phyloP scores from a whole-genome alignment of 495 filamentous ascomycete genomes.

The Penicillium coffeae region DNA sequence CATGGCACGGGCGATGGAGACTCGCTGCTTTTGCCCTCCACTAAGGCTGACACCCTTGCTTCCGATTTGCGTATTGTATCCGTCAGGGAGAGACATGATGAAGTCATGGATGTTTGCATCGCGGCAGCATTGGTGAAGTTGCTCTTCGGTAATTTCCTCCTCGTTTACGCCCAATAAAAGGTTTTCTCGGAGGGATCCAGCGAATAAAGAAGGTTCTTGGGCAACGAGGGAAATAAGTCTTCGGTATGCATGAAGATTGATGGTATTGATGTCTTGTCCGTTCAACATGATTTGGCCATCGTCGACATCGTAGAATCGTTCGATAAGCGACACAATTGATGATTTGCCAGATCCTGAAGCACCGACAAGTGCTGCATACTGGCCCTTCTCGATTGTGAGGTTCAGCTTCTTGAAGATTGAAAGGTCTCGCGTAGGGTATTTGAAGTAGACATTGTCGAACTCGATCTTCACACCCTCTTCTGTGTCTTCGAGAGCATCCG shows the following conservation, averaged over 20 bases:
- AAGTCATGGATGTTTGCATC: constrained; percentile 52
- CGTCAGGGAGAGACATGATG: constrained; percentile 31
- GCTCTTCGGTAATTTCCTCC: constrained; percentile 41
- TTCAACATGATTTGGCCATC: not conserved
- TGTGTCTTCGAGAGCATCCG: not conserved
- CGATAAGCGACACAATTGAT: not conserved
- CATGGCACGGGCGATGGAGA: constrained; percentile 63
- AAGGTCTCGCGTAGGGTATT: constrained; percentile 50
- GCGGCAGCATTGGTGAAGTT: constrained; percentile 55
- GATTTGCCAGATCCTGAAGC: not conserved
- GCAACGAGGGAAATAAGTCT: constrained; percentile 73
- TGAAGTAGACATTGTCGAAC: constrained; percentile 56
- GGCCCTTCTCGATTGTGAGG: constrained; percentile 25
- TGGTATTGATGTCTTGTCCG: constrained; percentile 42
- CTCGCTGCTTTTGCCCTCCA: constrained; percentile 54
- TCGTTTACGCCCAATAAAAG: constrained; percentile 72
- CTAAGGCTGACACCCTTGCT: constrained; percentile 33
- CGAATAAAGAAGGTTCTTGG: constrained; percentile 51
- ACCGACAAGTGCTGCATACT: not conserved
- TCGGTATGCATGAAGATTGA: constrained; percentile 80
- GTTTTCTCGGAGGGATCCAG: constrained; percentile 73
- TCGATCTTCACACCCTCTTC: constrained; percentile 32
- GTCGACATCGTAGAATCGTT: not conserved
- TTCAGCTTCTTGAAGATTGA: constrained; percentile 39
- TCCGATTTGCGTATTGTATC: constrained; percentile 35